Conservation (phyloP, 768 basidiomycete genomes). For the Obba rivulosa region DNA sequence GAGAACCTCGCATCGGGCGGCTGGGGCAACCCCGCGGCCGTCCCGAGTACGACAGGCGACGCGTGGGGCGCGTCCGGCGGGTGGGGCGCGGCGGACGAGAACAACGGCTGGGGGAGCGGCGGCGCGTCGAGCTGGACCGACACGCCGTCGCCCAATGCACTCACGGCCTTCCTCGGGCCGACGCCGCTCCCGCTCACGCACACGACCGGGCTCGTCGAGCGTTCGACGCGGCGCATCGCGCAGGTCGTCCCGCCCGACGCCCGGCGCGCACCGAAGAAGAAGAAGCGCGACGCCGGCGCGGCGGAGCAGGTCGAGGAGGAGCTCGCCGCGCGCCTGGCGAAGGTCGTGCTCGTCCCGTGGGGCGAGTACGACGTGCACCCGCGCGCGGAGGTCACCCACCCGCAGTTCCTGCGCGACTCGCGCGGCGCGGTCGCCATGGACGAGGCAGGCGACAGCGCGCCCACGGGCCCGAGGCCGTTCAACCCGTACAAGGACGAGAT, state of each 20-base stretch:
- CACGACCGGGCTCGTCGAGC: conserved; percentile 60
- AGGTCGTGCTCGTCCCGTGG: conserved; percentile 56
- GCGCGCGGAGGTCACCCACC: conserved; percentile 31
- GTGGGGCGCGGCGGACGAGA: conserved; percentile 9
- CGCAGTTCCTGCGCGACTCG: conserved; percentile 31
- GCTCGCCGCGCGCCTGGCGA: conserved; percentile 41
- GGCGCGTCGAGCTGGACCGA: conserved; percentile 8
- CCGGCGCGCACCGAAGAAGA: conserved; percentile 13
- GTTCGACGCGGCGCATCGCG: conserved; percentile 53
- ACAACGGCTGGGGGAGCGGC: conserved; percentile 3
- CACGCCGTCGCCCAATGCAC: conserved; percentile 14
- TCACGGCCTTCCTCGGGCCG: conserved; percentile 47
- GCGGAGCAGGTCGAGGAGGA: conserved; percentile 39
- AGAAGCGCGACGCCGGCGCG: conserved; percentile 5
- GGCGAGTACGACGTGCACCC: conserved; percentile 29
- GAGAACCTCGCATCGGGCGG: neutral
- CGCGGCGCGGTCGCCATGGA: conserved; percentile 31
- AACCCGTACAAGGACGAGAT: conserved; percentile 55
- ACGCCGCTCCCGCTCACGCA: conserved; percentile 57
- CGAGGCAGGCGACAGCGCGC: conserved; percentile 3
- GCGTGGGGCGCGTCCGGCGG: conserved; percentile 8
- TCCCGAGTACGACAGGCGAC: neutral
- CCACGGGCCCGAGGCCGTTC: conserved; percentile 29
- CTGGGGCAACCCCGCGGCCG: conserved; percentile 2
- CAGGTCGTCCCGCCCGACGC: conserved; percentile 30